Evolutionary conservation across 805 yeast species (phyloP).

Genomic region (Metschnikowia similis): DNA sequence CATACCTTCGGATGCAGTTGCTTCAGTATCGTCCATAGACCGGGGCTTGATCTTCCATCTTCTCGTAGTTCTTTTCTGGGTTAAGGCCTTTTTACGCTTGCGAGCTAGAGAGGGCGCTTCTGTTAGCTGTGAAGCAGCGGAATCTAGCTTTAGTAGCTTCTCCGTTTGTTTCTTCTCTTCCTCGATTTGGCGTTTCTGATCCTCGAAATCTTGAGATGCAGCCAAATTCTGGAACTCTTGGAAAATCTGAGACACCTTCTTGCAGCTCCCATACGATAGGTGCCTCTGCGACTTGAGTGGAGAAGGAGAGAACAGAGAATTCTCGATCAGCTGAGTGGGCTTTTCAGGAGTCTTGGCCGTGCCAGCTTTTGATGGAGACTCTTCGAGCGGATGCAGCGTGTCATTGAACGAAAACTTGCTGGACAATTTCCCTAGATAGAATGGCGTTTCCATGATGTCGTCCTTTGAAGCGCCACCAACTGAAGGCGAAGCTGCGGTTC

Average conservation of each 20-base stretch:
- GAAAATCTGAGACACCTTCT: constrained; percentile 42
- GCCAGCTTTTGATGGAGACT: constrained; percentile 1
- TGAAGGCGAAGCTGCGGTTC: constrained; percentile 10
- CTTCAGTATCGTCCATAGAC: constrained; percentile 14
- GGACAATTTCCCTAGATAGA: constrained; percentile 14
- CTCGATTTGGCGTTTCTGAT: constrained; percentile 15
- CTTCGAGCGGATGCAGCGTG: background rate
- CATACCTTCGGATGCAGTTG: constrained; percentile 30
- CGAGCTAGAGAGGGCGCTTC: background rate
- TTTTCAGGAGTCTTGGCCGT: constrained; percentile 14
- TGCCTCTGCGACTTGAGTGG: constrained; percentile 38
- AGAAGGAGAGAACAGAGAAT: constrained; percentile 43
- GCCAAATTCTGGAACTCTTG: constrained; percentile 41
- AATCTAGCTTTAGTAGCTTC: constrained; percentile 6
- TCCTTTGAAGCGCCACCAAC: background rate
- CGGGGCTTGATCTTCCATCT: constrained; percentile 47
- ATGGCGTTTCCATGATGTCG: constrained; percentile 11
- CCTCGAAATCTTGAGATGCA: constrained; percentile 15
- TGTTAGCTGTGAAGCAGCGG: background rate
- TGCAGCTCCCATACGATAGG: constrained; percentile 18
- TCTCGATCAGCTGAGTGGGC: constrained; percentile 1
- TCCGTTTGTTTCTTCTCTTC: constrained; percentile 9
- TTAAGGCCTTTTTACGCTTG: constrained; percentile 30
- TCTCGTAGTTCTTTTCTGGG: constrained; percentile 51
- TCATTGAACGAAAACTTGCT: constrained; percentile 13